Percentiles rank a stretch among this genome's conserved stretches.
phyloP scores from a whole-genome alignment of 2,329 filamentous ascomycete genomes.

The Shiraia bambusicola region DNA sequence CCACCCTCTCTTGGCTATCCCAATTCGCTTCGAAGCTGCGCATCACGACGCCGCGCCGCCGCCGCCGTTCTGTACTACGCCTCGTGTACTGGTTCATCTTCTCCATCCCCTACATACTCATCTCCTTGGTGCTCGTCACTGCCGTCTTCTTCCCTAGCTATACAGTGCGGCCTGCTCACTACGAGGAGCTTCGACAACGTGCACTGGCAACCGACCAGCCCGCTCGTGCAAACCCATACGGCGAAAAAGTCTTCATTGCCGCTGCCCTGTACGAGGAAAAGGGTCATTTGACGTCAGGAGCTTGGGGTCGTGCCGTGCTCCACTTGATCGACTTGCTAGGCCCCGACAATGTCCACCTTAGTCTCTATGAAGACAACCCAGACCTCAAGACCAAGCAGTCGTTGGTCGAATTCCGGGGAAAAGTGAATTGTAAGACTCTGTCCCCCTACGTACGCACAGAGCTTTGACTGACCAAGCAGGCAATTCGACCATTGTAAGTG shows the following conservation, averaged over 20 bases:
- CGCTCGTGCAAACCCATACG: constrained; percentile 53
- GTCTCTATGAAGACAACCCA: constrained; percentile 73
- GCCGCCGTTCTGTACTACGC: constrained; percentile 35
- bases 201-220: constrained; percentile 26
- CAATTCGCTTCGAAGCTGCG: constrained; percentile 13
- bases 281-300: constrained; percentile 61
- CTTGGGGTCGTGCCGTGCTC: constrained; percentile 64
- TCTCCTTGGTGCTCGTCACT: constrained; percentile 46
- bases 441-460: not conserved
- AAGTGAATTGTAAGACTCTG: constrained; percentile 46
- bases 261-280: constrained; percentile 68
- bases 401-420: constrained; percentile 55
- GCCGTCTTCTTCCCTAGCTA: constrained; percentile 59
- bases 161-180: constrained; percentile 56
- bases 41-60: constrained; percentile 35
- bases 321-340: constrained; percentile 67
- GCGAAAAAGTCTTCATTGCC: constrained; percentile 73
- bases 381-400: constrained; percentile 58
- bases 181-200: constrained; percentile 46
- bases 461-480: constrained; percentile 31
- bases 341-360: constrained; percentile 67
- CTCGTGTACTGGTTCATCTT: constrained; percentile 36
- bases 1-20: constrained; percentile 29
- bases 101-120: constrained; percentile 34
- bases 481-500: constrained; percentile 57